phyloP scores from a whole-genome alignment of 2,329 filamentous ascomycete species.

The Pleoardoris graminearum region DNA sequence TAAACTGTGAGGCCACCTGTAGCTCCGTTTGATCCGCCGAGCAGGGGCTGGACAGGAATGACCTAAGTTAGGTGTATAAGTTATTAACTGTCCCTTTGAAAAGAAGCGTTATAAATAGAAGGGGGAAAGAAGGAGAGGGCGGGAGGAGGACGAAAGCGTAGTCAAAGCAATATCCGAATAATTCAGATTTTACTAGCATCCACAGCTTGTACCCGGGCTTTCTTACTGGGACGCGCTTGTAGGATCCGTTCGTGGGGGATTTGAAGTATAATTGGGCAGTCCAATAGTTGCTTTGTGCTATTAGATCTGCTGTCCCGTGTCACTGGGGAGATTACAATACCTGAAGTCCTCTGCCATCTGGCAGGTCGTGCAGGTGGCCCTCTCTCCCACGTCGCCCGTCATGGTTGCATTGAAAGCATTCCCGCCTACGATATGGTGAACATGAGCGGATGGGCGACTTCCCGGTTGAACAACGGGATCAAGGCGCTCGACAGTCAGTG shows the following conservation, averaged over 20 bases:
- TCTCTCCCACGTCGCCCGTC: constrained; percentile 25
- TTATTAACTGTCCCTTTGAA: no score
- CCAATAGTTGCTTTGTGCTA: constrained; percentile 21
- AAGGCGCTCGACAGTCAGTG: constrained; percentile 31
- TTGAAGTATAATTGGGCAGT: constrained; percentile 31
- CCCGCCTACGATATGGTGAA: constrained; percentile 35
- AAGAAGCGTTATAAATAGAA: no score
- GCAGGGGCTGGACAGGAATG: constrained; percentile 27
- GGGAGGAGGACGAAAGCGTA: no score
- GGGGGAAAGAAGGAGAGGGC: no score
- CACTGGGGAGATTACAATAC: background rate
- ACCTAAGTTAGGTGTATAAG: no score
- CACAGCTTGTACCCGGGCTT: no score
- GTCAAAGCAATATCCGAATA: no score
- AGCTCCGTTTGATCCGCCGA: constrained; percentile 28
- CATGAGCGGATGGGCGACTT: constrained; percentile 23
- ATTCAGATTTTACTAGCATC: no score
- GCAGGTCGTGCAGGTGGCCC: constrained; percentile 32
- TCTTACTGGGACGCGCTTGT: constrained; percentile 28
- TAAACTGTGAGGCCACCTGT: constrained; percentile 33
- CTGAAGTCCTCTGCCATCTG: constrained; percentile 28
- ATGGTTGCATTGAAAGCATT: constrained; percentile 34
- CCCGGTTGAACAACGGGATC: constrained; percentile 31
- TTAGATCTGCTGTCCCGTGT: background rate
- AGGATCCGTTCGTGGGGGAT: constrained; percentile 31